Base-by-base conservation (phyloP, 257 asterid species). In the Eucommia ulmoides region DNA sequence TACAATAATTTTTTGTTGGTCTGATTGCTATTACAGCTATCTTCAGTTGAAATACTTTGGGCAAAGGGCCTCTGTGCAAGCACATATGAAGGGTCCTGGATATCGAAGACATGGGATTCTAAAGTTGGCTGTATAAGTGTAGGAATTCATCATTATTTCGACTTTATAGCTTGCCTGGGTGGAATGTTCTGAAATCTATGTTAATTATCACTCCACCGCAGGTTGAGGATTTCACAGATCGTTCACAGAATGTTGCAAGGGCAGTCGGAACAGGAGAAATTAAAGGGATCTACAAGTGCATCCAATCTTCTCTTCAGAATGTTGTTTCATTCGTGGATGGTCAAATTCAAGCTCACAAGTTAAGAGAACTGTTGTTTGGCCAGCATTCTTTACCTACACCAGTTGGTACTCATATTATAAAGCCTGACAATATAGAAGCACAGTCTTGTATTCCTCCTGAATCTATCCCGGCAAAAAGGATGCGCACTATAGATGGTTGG, bases 181-280 rank as follows among this genome's bases (percentile, higher is more conserved):
- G 48, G 10, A 47, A 52, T 61, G 15, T 55, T 49, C 33, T 17
- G 45, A 23, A 59, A 46, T 51, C 55, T 33, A 29, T 29, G 48
- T 50, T 56, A 23, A 29, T 61, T 44, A 11, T 59, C 24, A 46
- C 19, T 53, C 50, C 49, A 49, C 24, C 19, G 19, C 85, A 88
- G 97, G 89, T 88, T 49, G 95, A 88, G 69, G 97, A 88, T 78
- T 84, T 88, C 38, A 69, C 82, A 8, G 91, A 84, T 45, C 72
- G 50, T 24, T 67, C 93, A 29, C 96, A 88, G 62, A 88, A 88
- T 58, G 94, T 84, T n/a, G 73, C 97, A 18, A 76, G 97, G 72
- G 96, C 93, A 53, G 94, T 84, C 29, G 88, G 91, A 58, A 66
- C 42, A 67, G 22, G 54, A 25, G 82, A 82, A 65, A 79, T 68